Percentiles rank a stretch among this genome's conserved stretches.
phyloP scores from a whole-genome alignment of 345 rosid genomes.

The Noccaea caerulescens region DNA sequence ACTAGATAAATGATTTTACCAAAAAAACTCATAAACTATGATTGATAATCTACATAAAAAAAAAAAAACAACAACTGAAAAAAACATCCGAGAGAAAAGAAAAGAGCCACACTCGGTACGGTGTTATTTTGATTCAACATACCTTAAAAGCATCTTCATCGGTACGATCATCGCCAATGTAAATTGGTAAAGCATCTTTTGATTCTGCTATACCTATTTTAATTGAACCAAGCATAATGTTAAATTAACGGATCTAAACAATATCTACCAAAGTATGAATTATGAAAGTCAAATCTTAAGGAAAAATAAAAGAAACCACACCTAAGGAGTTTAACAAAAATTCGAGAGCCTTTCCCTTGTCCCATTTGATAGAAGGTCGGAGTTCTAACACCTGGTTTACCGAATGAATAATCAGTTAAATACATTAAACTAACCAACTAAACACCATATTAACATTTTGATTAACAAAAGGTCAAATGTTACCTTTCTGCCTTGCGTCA shows the following conservation, averaged over 20 bases:
- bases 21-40: neutral
- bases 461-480: neutral
- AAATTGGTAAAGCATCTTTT: constrained; percentile 53
- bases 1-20: neutral
- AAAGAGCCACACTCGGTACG: neutral
- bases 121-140: neutral
- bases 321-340: constrained; percentile 56
- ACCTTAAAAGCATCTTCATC: constrained; percentile 77
- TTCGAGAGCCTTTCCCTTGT: constrained; percentile 61
- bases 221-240: neutral
- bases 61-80: too few relatives aligned
- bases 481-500: constrained; percentile 60
- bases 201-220: constrained; percentile 35
- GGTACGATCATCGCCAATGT: constrained; percentile 65
- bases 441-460: neutral
- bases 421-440: too few relatives aligned
- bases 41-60: too few relatives aligned
- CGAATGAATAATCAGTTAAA: neutral
- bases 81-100: too few relatives aligned
- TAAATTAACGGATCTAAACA: neutral
- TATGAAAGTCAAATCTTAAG: neutral
- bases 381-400: constrained; percentile 55
- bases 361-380: constrained; percentile 63
- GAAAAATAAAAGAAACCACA: neutral
- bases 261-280: neutral